phyloP scores from a whole-genome alignment of 257 asterid species.

The Primulina eburnea region DNA sequence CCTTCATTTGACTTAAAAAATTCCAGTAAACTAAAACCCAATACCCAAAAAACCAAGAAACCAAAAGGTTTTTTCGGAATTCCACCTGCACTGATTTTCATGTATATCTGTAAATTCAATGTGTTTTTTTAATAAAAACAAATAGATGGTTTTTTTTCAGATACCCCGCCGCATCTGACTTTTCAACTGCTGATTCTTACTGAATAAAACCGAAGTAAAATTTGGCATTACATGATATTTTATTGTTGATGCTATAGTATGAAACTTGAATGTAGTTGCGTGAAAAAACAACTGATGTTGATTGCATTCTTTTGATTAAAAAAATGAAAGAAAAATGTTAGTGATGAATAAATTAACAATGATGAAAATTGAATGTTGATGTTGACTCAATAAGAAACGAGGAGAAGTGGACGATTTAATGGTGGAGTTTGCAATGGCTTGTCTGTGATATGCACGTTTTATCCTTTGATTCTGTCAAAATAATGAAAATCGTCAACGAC shows the following conservation, averaged over 20 bases:
- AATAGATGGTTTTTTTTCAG: constrained; percentile 20
- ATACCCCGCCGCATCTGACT: constrained; percentile 32
- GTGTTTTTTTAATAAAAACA: not conserved
- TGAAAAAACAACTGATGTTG: constrained; percentile 18
- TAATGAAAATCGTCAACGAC: too few species aligned
- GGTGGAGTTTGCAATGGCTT: constrained; percentile 18
- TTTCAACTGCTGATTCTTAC: constrained; percentile 24
- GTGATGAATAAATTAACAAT: not conserved
- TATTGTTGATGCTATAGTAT: constrained; percentile 27
- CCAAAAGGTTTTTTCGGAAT: constrained; percentile 2
- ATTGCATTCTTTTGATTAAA: not conserved
- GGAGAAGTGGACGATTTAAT: constrained; percentile 25
- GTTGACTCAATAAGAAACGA: constrained; percentile 28
- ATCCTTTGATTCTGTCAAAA: too few species aligned
- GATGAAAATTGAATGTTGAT: constrained; percentile 14
- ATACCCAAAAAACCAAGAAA: not conserved
- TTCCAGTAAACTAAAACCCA: not conserved
- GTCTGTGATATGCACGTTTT: not conserved
- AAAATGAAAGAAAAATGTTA: not conserved
- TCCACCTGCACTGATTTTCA: constrained; percentile 9
- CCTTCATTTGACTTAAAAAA: constrained; percentile 21
- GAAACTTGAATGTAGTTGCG: constrained; percentile 19
- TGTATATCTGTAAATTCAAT: constrained; percentile 9
- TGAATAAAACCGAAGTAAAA: not conserved
- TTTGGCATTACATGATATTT: constrained; percentile 12